Base-by-base conservation (phyloP, 306 rosid species). In the Clitoria ternatea region DNA sequence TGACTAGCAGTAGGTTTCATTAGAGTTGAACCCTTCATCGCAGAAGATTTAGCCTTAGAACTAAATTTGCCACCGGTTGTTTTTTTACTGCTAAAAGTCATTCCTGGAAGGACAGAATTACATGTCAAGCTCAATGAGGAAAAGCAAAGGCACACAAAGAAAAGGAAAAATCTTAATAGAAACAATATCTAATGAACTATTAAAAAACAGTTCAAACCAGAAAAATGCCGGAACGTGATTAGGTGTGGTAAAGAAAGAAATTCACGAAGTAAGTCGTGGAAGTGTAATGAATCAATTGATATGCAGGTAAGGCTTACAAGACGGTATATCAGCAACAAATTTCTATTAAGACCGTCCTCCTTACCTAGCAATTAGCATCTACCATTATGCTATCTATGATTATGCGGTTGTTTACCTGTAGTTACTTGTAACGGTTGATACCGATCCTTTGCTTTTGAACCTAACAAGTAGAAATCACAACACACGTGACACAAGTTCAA, bases 1-100 rank as follows among this genome's bases (percentile, higher is more conserved):
- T 84, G 97, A 85, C 98, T 89, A 27, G 94, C 97, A 19, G 98
- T 90, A 62, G 98, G 94, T 79, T 90, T 94, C 96, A 94, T 85
- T 80, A 94, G 84, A 32, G 98, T 94, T 49, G 96, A 89, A 79
- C 84, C 79, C 86, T 85, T 83, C 43, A 77, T 64, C 44, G 27
- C 50, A 76, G 79, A 72, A 69, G 80, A 54, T 56, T 75, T 80
- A 66, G 77, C 80, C 66, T 79, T 85, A 17, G 74, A 74, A 42
- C 73, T 86, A 49, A 77, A 61, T 64, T 59, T 61, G 72, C 8
- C 67, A 39, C 47, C 8, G 26, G 52, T 78, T 61, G 61, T 52
- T 68, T 81, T 82, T 65, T 83, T 83, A 44, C 81, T 77, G 73
- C 24, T 65, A 71, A 84, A 83, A 66, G 83, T 74, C 68, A 87